Conservation (phyloP, 164 flowering plant species). For the Berberis vulgaris region DNA sequence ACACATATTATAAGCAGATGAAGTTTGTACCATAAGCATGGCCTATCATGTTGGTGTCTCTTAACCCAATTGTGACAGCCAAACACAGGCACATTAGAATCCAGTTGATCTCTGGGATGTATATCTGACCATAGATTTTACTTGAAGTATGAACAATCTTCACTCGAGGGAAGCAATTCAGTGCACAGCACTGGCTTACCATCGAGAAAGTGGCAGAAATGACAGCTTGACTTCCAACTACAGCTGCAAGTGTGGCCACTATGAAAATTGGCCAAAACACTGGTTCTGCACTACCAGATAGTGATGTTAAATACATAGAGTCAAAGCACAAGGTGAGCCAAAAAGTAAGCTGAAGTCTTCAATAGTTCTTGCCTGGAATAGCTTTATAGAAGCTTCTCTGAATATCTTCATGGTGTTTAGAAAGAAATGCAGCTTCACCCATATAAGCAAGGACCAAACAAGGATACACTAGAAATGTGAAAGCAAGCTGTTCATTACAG, state of each 20-base stretch:
- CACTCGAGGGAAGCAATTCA: conserved; percentile 65
- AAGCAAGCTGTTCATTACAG: conserved; percentile 41
- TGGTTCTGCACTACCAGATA: conserved; percentile 32
- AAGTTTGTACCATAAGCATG: conserved; percentile 53
- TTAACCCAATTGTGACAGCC: conserved; percentile 54
- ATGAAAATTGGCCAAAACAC: conserved; percentile 70
- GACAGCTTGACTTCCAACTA: conserved; percentile 70
- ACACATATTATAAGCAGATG: background rate
- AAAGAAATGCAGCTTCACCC: conserved; percentile 65
- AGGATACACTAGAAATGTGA: conserved; percentile 59
- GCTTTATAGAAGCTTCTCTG: conserved; percentile 60
- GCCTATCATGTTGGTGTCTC: conserved; percentile 59
- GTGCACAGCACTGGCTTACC: conserved; percentile 56
- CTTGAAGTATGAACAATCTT: conserved; percentile 62
- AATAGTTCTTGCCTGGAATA: conserved; percentile 48
- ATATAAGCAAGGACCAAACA: conserved; percentile 60
- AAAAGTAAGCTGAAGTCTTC: background rate
- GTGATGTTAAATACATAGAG: conserved; percentile 3
- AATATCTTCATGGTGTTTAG: conserved; percentile 48
- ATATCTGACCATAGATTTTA: conserved; percentile 56
- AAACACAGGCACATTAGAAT: conserved; percentile 57
- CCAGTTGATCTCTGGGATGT: conserved; percentile 73
- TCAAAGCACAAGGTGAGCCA: background rate
- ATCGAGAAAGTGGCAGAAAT: conserved; percentile 74
- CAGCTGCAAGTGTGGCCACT: conserved; percentile 57